A percentile compares a stretch with the other conserved stretches of the same genome.
These are phyloP conservation scores for Marasmius tenuissimus DNA, from an alignment of 1,284 basidiomycete genomes.

Conservation along the genomic window DNA sequence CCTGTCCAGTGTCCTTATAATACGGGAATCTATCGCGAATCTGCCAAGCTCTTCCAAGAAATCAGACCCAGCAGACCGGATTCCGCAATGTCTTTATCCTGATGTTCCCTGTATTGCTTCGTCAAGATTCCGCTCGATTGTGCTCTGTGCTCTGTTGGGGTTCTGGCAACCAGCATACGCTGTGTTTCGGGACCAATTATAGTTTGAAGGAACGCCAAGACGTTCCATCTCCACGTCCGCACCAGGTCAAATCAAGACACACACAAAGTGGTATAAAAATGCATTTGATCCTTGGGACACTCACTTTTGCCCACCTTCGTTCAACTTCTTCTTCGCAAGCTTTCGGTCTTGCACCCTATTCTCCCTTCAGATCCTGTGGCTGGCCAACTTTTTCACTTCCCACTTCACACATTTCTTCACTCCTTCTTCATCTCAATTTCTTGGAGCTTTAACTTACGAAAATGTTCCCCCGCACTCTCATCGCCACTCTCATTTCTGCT, in stretches of 20 bases:
- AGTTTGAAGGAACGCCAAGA: background rate
- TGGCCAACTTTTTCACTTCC: background rate
- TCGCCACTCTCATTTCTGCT: background rate
- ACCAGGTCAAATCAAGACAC: background rate
- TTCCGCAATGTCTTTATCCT: no score
- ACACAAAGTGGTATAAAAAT: no score
- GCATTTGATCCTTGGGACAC: background rate
- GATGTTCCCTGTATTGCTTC: no score
- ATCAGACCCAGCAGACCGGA: no score
- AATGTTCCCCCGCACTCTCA: background rate
- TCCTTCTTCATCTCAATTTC: background rate
- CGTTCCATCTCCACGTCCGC: background rate
- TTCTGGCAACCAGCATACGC: no score
- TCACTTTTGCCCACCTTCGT: background rate
- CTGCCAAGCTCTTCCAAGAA: no score
- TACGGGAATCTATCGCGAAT: no score
- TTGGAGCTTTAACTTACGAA: background rate
- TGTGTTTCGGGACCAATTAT: no score
- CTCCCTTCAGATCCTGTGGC: background rate
- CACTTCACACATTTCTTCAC: background rate
- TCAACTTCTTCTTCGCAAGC: background rate
- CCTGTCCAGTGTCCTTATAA: no score
- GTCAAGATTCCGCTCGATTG: no score
- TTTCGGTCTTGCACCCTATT: background rate
- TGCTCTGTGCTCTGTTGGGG: no score